These are phyloP conservation scores for Monascus ruber DNA, from an alignment of 2,329 filamentous ascomycete species.

Conservation along the genomic window DNA sequence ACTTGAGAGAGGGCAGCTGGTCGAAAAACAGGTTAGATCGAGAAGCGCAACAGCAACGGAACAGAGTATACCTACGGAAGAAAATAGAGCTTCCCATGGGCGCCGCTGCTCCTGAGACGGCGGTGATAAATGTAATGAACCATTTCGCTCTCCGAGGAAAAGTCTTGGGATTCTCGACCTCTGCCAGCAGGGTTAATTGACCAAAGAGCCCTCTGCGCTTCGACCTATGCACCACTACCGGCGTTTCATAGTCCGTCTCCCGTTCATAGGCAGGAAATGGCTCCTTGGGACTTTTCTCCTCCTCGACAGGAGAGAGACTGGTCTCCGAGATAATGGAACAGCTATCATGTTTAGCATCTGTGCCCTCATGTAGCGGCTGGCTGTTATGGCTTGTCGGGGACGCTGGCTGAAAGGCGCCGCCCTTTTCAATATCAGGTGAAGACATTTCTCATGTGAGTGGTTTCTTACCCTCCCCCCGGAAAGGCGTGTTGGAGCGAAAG, in stretches of 20 bases:
- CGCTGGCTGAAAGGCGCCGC: background rate
- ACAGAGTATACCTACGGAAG: slow-evolving; percentile 49
- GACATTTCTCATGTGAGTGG: background rate
- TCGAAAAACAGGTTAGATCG: background rate
- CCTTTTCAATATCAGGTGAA: background rate
- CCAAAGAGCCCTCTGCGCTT: slow-evolving; percentile 62
- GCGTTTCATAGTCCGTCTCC: slow-evolving; percentile 17
- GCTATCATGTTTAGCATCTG: background rate
- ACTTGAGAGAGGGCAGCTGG: slow-evolving; percentile 59
- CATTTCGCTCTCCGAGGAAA: slow-evolving; percentile 70
- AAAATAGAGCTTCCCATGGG: slow-evolving; percentile 79
- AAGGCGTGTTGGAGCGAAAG: too few relatives aligned
- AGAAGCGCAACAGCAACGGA: background rate
- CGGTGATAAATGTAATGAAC: slow-evolving; percentile 68
- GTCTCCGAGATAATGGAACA: background rate
- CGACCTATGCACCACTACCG: slow-evolving; percentile 39
- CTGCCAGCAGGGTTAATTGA: slow-evolving; percentile 59
- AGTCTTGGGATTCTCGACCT: slow-evolving; percentile 64
- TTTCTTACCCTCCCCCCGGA: too few relatives aligned
- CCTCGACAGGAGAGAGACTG: slow-evolving; percentile 8
- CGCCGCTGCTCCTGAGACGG: slow-evolving; percentile 62
- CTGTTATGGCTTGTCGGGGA: background rate
- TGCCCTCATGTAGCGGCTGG: background rate
- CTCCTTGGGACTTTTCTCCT: slow-evolving; percentile 8
- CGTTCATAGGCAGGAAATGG: slow-evolving; percentile 5